Base-by-base conservation (phyloP, 2,329 filamentous ascomycete genomes). In the Fusarium sp. region DNA sequence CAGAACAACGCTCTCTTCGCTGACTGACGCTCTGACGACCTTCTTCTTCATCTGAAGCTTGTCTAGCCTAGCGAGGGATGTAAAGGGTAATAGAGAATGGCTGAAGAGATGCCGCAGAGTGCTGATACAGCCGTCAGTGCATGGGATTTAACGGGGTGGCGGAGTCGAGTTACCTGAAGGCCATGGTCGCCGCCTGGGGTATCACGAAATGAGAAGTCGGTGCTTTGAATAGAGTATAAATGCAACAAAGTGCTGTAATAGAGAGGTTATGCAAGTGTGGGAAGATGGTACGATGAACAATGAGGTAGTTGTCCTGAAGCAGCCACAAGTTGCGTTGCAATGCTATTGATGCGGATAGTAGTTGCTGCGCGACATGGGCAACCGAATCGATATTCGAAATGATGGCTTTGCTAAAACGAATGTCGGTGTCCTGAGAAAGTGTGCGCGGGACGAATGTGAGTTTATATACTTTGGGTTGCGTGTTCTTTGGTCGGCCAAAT, bases 1-100 rank as follows among this genome's bases (percentile, higher is more conserved):
- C 19, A 49, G 31, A 15, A 58, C 17, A 15, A 49, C 27, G 14
- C 58, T 38, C 6, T 36, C 49, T 8, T 38, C 44, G 5, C 37
- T 57, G 39, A 66, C 33, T 3, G 31, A 44, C 6, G 44, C 15
- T 6, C 54, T 8, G 14, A 61, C 17, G 3, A 53, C 14, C 9
- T 49, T 53, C 9, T 49, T 42, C 6, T 21, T 10, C 29, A 51
- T 46, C 11, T 19, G 17, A 9, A 62, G 21, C 3, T 38, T 44
- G 33, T 60, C 46, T 19, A 60, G 13, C 3, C 39, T 11, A 13
- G 13, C 6, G 11, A 50, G 29, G n/a, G 29, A 46, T 3, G 35
- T 17, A n/a, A 15, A 3, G 2, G n/a, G 10, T 3, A 19, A 14
- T 4, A 13, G 38, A 4, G n/a, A 17, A 8, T n/a, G 27, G n/a